phyloP scores from a whole-genome alignment of 495 filamentous ascomycete genomes.

The Amniculicola lignicola region DNA sequence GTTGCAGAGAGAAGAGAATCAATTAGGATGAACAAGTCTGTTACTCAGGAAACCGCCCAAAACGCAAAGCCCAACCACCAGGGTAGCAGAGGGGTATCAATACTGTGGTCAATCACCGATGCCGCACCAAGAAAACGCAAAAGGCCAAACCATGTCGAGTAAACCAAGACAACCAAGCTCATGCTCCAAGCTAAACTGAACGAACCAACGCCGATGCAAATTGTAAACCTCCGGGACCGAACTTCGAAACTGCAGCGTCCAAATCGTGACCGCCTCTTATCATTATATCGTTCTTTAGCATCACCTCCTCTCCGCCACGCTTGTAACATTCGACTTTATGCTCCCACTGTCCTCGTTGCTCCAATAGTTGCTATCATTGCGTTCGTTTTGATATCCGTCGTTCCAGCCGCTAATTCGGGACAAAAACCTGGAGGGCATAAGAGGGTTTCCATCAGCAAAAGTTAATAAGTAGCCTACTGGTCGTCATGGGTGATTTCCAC shows the following conservation, averaged over 20 bases:
- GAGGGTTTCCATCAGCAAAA: not conserved
- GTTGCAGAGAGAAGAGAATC: too few species aligned
- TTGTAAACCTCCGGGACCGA: too few species aligned
- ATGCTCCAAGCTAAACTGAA: not conserved
- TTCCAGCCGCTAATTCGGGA: constrained; percentile 13
- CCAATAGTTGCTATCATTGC: too few species aligned
- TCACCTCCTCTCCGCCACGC: too few species aligned
- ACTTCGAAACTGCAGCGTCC: too few species aligned
- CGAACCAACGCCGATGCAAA: not conserved
- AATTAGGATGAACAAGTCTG: too few species aligned
- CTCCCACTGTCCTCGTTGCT: too few species aligned
- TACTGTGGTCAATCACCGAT: too few species aligned
- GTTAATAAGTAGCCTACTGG: constrained; percentile 7
- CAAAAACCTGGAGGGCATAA: constrained; percentile 1
- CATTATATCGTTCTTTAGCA: not conserved
- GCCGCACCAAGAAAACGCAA: not conserved
- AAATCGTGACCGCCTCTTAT: not conserved
- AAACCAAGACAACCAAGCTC: not conserved
- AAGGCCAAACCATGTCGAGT: not conserved
- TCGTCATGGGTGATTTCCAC: constrained; percentile 14
- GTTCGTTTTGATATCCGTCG: constrained; percentile 7
- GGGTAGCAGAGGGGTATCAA: constrained; percentile 20
- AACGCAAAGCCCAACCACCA: constrained; percentile 24
- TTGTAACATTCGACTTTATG: too few species aligned
- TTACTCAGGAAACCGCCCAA: too few species aligned